Percentiles rank a stretch among this genome's conserved stretches.
These are phyloP conservation scores for Daldinia grandis DNA, from an alignment of 495 filamentous ascomycete species.

Conservation along the genomic window DNA sequence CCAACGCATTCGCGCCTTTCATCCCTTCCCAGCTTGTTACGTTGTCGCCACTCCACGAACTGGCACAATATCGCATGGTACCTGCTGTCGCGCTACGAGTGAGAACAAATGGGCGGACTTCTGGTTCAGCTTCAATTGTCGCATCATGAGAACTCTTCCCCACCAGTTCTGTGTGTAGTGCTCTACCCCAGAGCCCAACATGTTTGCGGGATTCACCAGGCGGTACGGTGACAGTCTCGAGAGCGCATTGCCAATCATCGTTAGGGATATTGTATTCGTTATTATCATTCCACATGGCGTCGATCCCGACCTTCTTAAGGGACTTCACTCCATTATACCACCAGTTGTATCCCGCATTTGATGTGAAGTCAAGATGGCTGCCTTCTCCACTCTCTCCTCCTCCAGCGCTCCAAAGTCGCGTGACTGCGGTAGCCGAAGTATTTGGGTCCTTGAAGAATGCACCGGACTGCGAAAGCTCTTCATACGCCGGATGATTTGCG, in stretches of 20 bases:
- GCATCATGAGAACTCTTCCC: constrained; percentile 72
- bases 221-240: constrained; percentile 53
- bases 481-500: constrained; percentile 68
- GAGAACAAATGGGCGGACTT: constrained; percentile 68
- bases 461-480: constrained; percentile 59
- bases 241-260: constrained; percentile 68
- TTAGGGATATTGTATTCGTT: constrained; percentile 74
- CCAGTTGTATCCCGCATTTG: constrained; percentile 68
- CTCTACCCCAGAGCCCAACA: constrained; percentile 71
- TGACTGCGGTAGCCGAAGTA: constrained; percentile 61
- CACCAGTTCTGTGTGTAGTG: constrained; percentile 71
- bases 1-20: constrained; percentile 71
- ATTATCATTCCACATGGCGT: constrained; percentile 81
- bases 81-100: constrained; percentile 74
- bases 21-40: constrained; percentile 72
- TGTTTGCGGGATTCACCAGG: constrained; percentile 46
- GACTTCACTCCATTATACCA: constrained; percentile 71
- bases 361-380: constrained; percentile 75
- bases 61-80: constrained; percentile 70
- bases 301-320: constrained; percentile 68
- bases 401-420: constrained; percentile 73
- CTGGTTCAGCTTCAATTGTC: constrained; percentile 61
- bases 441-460: constrained; percentile 69
- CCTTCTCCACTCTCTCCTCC: constrained; percentile 73
- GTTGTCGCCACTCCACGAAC: constrained; percentile 74